Evolutionary conservation across 73 alveolate species (phyloP).

Genomic region (Blepharisma japonicum): DNA sequence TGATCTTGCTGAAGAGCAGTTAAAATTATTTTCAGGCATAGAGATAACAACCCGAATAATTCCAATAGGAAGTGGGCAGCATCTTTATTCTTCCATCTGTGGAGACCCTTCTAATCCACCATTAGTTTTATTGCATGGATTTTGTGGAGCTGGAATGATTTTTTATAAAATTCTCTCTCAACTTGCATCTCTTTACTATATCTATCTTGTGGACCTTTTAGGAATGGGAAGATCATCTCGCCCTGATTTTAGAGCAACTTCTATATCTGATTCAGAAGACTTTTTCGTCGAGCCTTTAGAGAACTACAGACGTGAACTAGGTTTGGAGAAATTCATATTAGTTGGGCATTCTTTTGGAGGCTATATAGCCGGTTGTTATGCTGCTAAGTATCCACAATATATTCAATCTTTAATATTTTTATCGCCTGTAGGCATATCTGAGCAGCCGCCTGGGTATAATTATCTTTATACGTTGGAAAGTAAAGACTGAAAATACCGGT

Average conservation of each 20-base stretch:
- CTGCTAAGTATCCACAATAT: conserved; percentile 51
- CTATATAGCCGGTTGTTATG: conserved; percentile 63
- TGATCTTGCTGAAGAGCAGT: not conserved
- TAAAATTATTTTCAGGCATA: not conserved
- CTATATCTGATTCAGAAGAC: conserved; percentile 56
- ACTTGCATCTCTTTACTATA: conserved; percentile 45
- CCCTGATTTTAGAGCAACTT: conserved; percentile 39
- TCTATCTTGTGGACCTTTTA: conserved; percentile 60
- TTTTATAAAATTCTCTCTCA: conserved; percentile 40
- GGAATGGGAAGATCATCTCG: conserved; percentile 80
- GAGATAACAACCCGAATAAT: not conserved
- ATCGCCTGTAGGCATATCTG: conserved; percentile 20
- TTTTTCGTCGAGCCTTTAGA: conserved; percentile 76
- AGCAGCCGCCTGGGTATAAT: conserved; percentile 37
- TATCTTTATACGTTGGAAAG: not conserved
- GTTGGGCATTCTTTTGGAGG: conserved; percentile 89
- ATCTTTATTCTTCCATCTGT: conserved; percentile 13
- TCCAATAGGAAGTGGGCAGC: not conserved
- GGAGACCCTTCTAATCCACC: conserved; percentile 30
- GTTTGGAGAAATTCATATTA: conserved; percentile 51
- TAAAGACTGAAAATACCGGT: not conserved
- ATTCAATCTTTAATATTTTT: not conserved
- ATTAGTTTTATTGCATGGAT: conserved; percentile 52
- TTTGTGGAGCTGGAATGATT: conserved; percentile 43
- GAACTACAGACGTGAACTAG: conserved; percentile 44